Percentiles rank a stretch among this genome's conserved stretches.
These are phyloP conservation scores for Leccinum ponderosum DNA, from an alignment of 1,284 basidiomycete species.

Conservation along the genomic window DNA sequence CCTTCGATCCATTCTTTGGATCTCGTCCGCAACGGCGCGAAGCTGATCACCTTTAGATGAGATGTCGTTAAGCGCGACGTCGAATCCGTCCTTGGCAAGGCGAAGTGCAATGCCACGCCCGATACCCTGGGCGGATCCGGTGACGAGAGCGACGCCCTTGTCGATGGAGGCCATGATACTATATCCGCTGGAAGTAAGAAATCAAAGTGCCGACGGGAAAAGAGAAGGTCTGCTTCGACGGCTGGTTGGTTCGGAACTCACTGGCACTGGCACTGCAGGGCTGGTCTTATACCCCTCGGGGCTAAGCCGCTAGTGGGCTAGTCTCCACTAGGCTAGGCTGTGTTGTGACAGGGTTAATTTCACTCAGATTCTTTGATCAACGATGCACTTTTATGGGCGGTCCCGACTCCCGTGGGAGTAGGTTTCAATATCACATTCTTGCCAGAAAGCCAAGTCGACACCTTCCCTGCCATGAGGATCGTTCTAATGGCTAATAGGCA, in stretches of 20 bases:
- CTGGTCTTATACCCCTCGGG: neutral
- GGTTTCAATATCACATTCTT: neutral
- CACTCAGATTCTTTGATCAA: neutral
- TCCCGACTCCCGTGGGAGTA: neutral
- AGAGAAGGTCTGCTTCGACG: neutral
- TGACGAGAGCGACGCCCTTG: constrained; percentile 22
- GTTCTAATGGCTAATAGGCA: neutral
- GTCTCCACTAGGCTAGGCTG: neutral
- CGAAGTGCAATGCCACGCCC: constrained; percentile 29
- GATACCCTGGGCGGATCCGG: constrained; percentile 29
- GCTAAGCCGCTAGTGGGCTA: neutral
- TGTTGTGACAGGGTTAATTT: neutral
- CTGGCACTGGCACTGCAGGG: too few relatives aligned
- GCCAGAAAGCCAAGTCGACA: neutral
- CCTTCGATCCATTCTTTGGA: neutral
- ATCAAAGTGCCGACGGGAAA: neutral
- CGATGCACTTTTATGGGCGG: neutral
- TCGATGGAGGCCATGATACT: neutral
- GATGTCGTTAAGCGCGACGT: constrained; percentile 26
- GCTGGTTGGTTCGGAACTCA: neutral
- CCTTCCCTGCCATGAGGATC: neutral
- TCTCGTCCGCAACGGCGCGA: constrained; percentile 3
- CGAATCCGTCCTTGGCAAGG: constrained; percentile 29
- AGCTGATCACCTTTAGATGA: constrained; percentile 1
- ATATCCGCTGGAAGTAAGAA: neutral